Base-by-base conservation (phyloP, 2,329 filamentous ascomycete genomes). In the Pseudocercospora crystallina region DNA sequence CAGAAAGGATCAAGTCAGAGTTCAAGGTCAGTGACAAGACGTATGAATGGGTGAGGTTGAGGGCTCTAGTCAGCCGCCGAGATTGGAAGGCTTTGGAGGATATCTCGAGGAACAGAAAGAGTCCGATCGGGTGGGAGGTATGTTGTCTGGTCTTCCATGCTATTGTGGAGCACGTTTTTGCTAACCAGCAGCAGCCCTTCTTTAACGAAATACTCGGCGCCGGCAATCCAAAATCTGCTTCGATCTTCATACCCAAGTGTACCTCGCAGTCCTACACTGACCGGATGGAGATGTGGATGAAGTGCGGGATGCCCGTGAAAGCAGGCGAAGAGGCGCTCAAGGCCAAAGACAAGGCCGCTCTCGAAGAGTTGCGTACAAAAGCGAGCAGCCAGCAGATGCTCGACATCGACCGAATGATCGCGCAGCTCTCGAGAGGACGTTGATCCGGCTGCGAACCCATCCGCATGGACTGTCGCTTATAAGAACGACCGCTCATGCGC, bases 41-140 rank as follows among this genome's bases (percentile, higher is more conserved):
- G 29, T 87, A 84, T 58, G 92, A 89, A 83, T 99, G 92, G 90
- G 65, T 82, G 51, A 86, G 90, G 56, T 78, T 99, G 26, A 84
- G 92, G 61, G 94, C 91, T 0, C 80, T 97, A 43, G 90, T 99
- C 2, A 87, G 89, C 12, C 90, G 90, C 68, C 81, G 94, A 48
- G 89, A 96, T 66, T 99, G 91, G 90, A 84, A 82, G 44, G 92
- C 96, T 68, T 80, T 99, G 51, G 91, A 97, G 69, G 91, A 96
- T 61, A 81, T 90, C 61, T 81, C 83, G 32, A 87, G 85, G 65
- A 82, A 71, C 34, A 81, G 88, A 65, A 95, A 91, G 71, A 94
- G 87, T 51, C 89, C 92, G 0, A 97, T 99, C 67, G 92, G 92
- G 9, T 99, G 94, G 94, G 90, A 95, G 81, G 87, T 90, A 72